Conservation (phyloP, 306 rosid species). For the Trichosanthes cucumerina region DNA sequence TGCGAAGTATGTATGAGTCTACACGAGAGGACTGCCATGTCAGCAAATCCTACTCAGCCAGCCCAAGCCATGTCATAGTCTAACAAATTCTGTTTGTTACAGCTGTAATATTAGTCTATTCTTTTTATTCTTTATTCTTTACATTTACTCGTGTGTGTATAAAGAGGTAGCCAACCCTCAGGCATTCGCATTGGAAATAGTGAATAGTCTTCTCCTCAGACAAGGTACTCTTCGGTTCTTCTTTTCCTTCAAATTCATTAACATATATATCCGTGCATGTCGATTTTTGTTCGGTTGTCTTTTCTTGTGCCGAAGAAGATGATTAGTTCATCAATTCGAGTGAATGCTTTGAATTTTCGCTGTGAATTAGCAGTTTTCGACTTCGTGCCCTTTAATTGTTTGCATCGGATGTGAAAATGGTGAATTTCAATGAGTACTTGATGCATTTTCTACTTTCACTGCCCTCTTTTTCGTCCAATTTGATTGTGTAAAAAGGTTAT, state of each 20-base stretch:
- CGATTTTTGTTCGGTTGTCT: background rate
- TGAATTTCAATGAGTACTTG: background rate
- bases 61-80: too few species aligned
- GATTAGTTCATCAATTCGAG: background rate
- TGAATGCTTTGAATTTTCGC: background rate
- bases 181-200: too few species aligned
- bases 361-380: background rate
- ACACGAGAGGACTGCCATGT: too few species aligned
- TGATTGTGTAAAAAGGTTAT: background rate
- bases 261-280: background rate
- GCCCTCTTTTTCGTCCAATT: background rate
- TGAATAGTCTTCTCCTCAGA: too few species aligned
- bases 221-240: slow-evolving; percentile 1
- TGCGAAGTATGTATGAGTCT: too few species aligned
- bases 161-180: too few species aligned
- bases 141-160: too few species aligned
- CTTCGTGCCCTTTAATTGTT: background rate
- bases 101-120: too few species aligned
- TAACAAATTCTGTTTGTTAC: too few species aligned
- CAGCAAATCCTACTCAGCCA: too few species aligned
- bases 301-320: background rate
- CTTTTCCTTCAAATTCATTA: background rate
- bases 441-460: background rate
- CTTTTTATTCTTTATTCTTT: too few species aligned
- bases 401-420: background rate